phyloP scores from a whole-genome alignment of 352 stramenopile species.

The Globisporangium paddicum region DNA sequence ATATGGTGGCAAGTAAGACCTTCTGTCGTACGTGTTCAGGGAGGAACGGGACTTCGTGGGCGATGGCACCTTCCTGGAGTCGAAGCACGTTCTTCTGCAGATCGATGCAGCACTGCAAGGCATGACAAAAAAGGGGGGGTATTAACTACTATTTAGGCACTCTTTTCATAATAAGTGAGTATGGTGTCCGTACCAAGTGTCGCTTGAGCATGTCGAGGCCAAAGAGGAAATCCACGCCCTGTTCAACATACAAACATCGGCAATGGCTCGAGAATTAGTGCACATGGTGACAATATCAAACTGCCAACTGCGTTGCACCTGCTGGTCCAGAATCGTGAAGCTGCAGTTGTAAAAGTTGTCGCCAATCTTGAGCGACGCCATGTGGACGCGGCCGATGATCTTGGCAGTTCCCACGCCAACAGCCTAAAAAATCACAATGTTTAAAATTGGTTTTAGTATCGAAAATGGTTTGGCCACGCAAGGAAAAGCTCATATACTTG shows the following conservation, averaged over 20 bases:
- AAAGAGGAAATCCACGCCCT: constrained; percentile 97
- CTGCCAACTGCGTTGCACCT: constrained; percentile 23
- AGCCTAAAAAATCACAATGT: constrained; percentile 25
- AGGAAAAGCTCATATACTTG: constrained; percentile 16
- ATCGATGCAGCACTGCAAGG: constrained; percentile 92
- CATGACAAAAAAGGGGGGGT: not conserved
- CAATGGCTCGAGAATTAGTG: not conserved
- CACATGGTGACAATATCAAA: not conserved
- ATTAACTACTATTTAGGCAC: no score
- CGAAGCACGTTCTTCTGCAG: constrained; percentile 89
- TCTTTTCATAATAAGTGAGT: not conserved
- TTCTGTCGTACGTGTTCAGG: constrained; percentile 67
- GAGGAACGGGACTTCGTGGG: constrained; percentile 84
- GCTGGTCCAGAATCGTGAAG: constrained; percentile 91
- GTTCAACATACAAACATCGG: not conserved
- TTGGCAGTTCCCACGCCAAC: constrained; percentile 95
- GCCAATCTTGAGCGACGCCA: constrained; percentile 89
- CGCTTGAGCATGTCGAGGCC: constrained; percentile 98
- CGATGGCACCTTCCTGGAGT: constrained; percentile 56
- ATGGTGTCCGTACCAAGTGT: constrained; percentile 66
- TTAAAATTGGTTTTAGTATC: no score
- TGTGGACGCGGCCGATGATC: constrained; percentile 95
- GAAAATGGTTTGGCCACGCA: no score
- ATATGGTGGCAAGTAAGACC: not conserved
- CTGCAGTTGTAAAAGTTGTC: constrained; percentile 91